Evolutionary conservation across 257 asterid species (phyloP).

Genomic region (Thymus quinquecostatus): DNA sequence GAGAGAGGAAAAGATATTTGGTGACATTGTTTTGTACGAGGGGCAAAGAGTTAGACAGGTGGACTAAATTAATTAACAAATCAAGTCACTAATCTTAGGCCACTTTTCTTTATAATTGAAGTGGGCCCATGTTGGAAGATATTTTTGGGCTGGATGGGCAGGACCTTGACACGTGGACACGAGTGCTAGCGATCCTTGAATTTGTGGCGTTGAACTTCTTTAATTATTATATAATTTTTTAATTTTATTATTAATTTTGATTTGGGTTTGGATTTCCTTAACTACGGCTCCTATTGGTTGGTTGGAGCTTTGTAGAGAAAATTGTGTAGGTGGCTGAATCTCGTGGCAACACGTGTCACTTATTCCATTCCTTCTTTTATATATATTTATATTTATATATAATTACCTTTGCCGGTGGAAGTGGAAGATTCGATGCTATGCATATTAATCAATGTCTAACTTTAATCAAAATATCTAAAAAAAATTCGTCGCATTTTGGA

Average conservation of each 20-base stretch:
- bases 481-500: too few relatives aligned
- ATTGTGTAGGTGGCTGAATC: neutral
- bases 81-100: constrained; percentile 6
- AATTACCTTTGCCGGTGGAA: too few relatives aligned
- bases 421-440: too few relatives aligned
- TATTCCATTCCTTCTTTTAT: neutral
- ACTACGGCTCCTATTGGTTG: neutral
- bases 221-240: neutral
- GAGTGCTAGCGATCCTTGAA: constrained; percentile 24
- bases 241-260: neutral
- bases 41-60: neutral
- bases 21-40: neutral
- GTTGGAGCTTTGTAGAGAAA: too few relatives aligned
- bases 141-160: constrained; percentile 51
- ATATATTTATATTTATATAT: too few relatives aligned
- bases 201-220: constrained; percentile 55
- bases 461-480: too few relatives aligned
- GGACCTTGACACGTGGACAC: constrained; percentile 51
- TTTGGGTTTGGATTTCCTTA: neutral
- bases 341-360: neutral
- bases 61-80: constrained; percentile 27
- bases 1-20: neutral
- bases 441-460: too few relatives aligned
- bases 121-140: constrained; percentile 49
- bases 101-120: neutral